Conservation (phyloP, 192 early-diverging fungal species). For the Polychytrium aggregatum region DNA sequence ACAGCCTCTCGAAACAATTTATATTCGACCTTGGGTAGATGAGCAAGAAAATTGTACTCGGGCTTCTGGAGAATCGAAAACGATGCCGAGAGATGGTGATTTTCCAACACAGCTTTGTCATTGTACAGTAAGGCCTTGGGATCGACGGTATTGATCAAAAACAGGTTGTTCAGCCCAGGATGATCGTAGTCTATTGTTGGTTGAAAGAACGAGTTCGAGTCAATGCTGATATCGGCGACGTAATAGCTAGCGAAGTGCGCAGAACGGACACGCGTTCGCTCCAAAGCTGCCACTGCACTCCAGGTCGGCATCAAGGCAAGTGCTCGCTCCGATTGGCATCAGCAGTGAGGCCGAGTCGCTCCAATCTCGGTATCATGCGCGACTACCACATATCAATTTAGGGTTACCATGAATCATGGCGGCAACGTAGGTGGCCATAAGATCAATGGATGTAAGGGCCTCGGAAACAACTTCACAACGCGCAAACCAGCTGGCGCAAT, state of each 20-base stretch:
- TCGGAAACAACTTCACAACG: no score
- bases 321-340: no score
- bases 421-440: slow-evolving; percentile 29
- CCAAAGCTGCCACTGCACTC: no score
- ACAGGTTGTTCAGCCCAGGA: slow-evolving; percentile 43
- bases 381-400: neutral
- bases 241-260: neutral
- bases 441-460: no score
- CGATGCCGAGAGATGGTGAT: slow-evolving; percentile 35
- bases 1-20: slow-evolving; percentile 29
- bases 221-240: neutral
- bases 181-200: slow-evolving; percentile 34
- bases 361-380: no score
- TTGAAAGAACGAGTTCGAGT: slow-evolving; percentile 2
- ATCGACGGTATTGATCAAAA: slow-evolving; percentile 28
- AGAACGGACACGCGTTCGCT: no score
- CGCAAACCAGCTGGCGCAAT: no score
- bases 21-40: slow-evolving; percentile 22
- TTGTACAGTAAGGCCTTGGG: slow-evolving; percentile 40
- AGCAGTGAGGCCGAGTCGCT: no score
- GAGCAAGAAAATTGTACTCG: slow-evolving; percentile 35
- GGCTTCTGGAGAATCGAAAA: slow-evolving; percentile 20
- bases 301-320: neutral
- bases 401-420: slow-evolving; percentile 43
- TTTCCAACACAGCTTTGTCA: slow-evolving; percentile 42